Base-by-base conservation (phyloP, 2,329 filamentous ascomycete species). In the Didymella glomerata region DNA sequence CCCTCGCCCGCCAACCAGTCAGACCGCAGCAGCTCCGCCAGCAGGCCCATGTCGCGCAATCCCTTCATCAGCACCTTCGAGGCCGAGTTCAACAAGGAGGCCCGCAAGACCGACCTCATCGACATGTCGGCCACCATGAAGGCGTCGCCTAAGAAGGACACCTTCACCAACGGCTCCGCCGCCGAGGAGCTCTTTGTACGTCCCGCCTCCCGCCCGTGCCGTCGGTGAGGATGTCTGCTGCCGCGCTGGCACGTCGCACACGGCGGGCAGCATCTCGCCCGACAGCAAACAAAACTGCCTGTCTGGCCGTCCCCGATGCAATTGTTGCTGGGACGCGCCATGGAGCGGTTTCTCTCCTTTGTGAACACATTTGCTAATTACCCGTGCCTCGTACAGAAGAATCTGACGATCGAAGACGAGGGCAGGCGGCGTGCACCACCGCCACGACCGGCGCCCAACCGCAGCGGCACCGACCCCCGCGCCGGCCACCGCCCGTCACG, bases 151-250 rank as follows among this genome's bases (percentile, higher is more conserved):
- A 78, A 79, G 57, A 75, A 79, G 51, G 74, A 79, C 52, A 80
- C 71, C 38, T 77, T 80, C 64, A 48, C 2, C 57, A 50, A 47
- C 50, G 80, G 79, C 59, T 71, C 68, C 54, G 83, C 86, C 57
- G 86, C 88, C 48, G 88, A 90, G 66, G 89, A 92, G 63, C 84
- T 93, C 60, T 93, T 93, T 81, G 90, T 93, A 88, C 76, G 90
- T 90, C 38, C 58, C 48, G 57, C 65, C 64, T 54, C 41, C 27
- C 42, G 22, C 28, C 30, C 3, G 28, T 51, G 41, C 45, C 49
- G 42, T 49, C 28, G 28, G 20, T 45, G 44, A 34, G 24, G n/a
- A 49, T 47, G 49, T 20, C 16, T 24, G 42, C 30, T 42, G 34
- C 20, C 40, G 45, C 40, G 20, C 27, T 44, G 27, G 10, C 48